Evolutionary conservation across 306 rosid species (phyloP).

Genomic region (Inga leiocalycina): DNA sequence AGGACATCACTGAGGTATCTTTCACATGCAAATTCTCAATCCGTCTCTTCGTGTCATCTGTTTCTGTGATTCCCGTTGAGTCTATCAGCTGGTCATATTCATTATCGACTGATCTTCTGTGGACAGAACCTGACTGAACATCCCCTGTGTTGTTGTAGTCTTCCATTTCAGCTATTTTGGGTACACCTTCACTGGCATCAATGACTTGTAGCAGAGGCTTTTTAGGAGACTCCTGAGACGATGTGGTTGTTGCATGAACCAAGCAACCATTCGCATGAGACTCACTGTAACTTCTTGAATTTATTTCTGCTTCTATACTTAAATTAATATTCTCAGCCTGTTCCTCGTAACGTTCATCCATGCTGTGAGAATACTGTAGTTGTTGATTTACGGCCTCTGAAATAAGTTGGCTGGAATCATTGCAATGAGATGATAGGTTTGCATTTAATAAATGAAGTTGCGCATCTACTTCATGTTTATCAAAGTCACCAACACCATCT

Average conservation of each 20-base stretch:
- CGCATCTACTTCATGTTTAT: not conserved
- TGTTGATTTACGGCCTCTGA: constrained; percentile 41
- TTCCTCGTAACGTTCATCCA: constrained; percentile 20
- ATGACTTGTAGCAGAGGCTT: constrained; percentile 19
- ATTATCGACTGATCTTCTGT: constrained; percentile 18
- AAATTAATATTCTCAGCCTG: constrained; percentile 29
- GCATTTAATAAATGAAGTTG: not conserved
- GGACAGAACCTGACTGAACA: constrained; percentile 31
- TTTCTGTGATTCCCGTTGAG: constrained; percentile 32
- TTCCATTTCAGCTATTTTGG: constrained; percentile 29
- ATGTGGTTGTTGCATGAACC: constrained; percentile 28
- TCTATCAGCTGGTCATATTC: constrained; percentile 36
- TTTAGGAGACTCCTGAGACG: constrained; percentile 30
- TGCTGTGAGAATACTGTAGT: constrained; percentile 10
- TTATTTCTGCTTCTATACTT: constrained; percentile 26
- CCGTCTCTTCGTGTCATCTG: constrained; percentile 18
- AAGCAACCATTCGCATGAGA: constrained; percentile 25
- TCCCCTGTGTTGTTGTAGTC: constrained; percentile 30
- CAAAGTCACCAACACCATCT: constrained; percentile 19
- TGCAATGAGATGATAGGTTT: constrained; percentile 32
- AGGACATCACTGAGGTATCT: constrained; percentile 31
- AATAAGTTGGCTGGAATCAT: constrained; percentile 28
- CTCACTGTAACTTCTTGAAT: constrained; percentile 26
- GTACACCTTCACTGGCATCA: constrained; percentile 31
- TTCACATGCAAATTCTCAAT: constrained; percentile 32